Evolutionary conservation across 768 basidiomycete genomes (phyloP).

Genomic region (Pleurotus djamor): DNA sequence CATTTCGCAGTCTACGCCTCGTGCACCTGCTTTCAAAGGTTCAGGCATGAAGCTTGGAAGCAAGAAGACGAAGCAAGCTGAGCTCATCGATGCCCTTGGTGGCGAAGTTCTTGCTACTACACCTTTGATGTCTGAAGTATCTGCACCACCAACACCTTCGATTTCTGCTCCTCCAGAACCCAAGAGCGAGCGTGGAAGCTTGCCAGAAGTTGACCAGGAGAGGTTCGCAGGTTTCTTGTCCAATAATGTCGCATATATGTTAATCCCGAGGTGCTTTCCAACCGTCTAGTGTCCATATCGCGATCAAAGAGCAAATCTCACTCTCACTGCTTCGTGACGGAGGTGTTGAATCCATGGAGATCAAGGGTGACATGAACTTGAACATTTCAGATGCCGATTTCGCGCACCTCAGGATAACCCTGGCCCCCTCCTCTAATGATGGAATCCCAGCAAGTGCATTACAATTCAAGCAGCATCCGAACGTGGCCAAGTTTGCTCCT

Average conservation of each 20-base stretch:
- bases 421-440: constrained; percentile 54
- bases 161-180: constrained; percentile 18
- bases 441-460: constrained; percentile 52
- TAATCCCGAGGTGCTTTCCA: neutral
- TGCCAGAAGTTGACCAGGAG: constrained; percentile 75
- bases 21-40: constrained; percentile 85
- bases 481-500: constrained; percentile 83
- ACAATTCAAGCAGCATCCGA: constrained; percentile 97
- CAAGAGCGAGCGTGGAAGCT: constrained; percentile 54
- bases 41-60: constrained; percentile 95
- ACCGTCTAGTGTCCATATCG: constrained; percentile 71
- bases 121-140: constrained; percentile 38
- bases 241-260: neutral
- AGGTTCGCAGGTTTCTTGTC: constrained; percentile 44
- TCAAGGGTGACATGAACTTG: constrained; percentile 95
- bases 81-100: constrained; percentile 85
- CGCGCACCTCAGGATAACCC: constrained; percentile 67
- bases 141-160: constrained; percentile 30
- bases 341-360: constrained; percentile 84
- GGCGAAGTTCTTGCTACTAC: constrained; percentile 65
- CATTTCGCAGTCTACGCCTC: constrained; percentile 43
- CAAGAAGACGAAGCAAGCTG: constrained; percentile 89
- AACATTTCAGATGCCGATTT: constrained; percentile 76
- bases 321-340: constrained; percentile 87
- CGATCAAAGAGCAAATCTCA: constrained; percentile 80